Evolutionary conservation across 1,284 basidiomycete species (phyloP).

Genomic region (Fistulinella staudtii): DNA sequence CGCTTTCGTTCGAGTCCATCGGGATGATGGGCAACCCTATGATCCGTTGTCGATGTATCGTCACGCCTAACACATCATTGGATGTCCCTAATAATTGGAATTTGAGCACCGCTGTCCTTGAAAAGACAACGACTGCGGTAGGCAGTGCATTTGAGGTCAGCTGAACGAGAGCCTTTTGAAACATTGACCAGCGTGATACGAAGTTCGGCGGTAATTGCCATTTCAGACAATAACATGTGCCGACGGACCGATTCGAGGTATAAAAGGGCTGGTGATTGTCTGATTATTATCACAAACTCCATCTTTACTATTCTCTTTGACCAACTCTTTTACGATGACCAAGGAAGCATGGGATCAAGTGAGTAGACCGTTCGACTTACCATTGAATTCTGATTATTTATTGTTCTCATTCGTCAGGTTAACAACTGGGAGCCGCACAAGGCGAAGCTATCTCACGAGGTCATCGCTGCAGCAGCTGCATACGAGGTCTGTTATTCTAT

Average conservation of each 20-base stretch:
- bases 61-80: too few relatives aligned
- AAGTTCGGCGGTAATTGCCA: not conserved
- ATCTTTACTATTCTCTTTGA: too few relatives aligned
- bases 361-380: too few relatives aligned
- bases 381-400: not conserved
- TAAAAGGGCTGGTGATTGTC: slow-evolving; percentile 11
- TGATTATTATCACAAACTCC: slow-evolving; percentile 14
- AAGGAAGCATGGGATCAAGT: slow-evolving; percentile 16
- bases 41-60: too few relatives aligned
- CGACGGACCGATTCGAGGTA: slow-evolving; percentile 7
- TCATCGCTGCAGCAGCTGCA: slow-evolving; percentile 29
- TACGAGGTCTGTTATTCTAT: slow-evolving; percentile 16
- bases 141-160: too few relatives aligned
- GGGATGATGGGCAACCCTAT: too few relatives aligned
- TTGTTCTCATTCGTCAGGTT: slow-evolving; percentile 25
- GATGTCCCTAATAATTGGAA: too few relatives aligned
- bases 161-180: too few relatives aligned
- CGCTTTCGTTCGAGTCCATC: too few relatives aligned
- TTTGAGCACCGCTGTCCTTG: too few relatives aligned
- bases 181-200: slow-evolving; percentile 10
- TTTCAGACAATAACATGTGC: not conserved
- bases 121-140: too few relatives aligned
- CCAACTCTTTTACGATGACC: slow-evolving; percentile 10
- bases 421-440: slow-evolving; percentile 32
- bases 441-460: slow-evolving; percentile 27